These are phyloP conservation scores for Casaregolazyma lundiana DNA, from an alignment of 1,139 yeast genomes.

Conservation along the genomic window DNA sequence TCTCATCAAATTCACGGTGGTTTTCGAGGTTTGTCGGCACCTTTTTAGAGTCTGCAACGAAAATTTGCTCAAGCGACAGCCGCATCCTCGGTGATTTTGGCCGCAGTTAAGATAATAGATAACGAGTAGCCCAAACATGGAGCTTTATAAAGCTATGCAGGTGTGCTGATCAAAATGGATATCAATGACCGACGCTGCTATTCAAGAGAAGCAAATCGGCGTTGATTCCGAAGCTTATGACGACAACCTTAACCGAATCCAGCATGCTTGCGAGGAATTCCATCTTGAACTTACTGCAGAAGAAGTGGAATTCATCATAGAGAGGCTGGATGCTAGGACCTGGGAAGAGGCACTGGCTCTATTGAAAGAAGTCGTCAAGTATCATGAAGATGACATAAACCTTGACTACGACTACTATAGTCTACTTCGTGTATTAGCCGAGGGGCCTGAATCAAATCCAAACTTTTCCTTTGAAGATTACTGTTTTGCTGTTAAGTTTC, in stretches of 20 bases:
- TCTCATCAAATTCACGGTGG: too few relatives aligned
- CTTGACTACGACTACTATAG: slow-evolving; percentile 26
- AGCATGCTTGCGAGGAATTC: slow-evolving; percentile 8
- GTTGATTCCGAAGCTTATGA: neutral
- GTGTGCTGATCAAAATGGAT: too few relatives aligned
- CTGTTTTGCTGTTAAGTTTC: slow-evolving; percentile 35
- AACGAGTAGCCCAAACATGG: too few relatives aligned
- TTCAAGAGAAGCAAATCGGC: too few relatives aligned
- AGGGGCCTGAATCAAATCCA: slow-evolving; percentile 19
- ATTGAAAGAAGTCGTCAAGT: slow-evolving; percentile 37
- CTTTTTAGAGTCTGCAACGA: too few relatives aligned
- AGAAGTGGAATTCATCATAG: slow-evolving; percentile 33
- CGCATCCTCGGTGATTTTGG: too few relatives aligned
- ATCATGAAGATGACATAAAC: slow-evolving; percentile 48
- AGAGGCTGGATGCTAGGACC: slow-evolving; percentile 32
- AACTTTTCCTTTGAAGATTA: slow-evolving; percentile 22
- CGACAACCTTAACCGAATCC: neutral
- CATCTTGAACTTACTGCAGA: slow-evolving; percentile 11
- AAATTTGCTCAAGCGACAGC: too few relatives aligned
- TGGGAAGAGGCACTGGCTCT: slow-evolving; percentile 40
- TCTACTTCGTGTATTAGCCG: slow-evolving; percentile 27
- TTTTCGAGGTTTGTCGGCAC: too few relatives aligned
- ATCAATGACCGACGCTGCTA: too few relatives aligned
- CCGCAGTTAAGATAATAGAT: too few relatives aligned
- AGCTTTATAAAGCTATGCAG: too few relatives aligned